Percentiles rank a stretch among this genome's conserved stretches.
These are phyloP conservation scores for Debaryomyces castellii DNA, from an alignment of 805 yeast species.

Conservation along the genomic window DNA sequence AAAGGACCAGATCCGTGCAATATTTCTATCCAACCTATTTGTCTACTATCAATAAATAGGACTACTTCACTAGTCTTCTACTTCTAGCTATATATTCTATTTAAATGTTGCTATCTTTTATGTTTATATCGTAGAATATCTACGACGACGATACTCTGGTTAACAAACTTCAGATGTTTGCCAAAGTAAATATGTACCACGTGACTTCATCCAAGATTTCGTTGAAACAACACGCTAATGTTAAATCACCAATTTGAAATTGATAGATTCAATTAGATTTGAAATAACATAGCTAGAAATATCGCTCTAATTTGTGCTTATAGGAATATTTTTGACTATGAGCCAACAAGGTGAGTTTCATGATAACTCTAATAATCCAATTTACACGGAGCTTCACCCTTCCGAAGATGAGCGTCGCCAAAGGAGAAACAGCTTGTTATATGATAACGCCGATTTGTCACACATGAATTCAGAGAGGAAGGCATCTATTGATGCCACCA, in stretches of 20 bases:
- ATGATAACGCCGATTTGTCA: not conserved
- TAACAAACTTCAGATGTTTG: no score
- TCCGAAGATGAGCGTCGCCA: not conserved
- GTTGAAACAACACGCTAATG: not conserved
- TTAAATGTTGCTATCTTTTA: no score
- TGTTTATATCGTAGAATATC: no score
- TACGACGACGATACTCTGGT: no score
- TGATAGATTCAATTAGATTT: not conserved
- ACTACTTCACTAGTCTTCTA: no score
- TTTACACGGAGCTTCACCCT: not conserved
- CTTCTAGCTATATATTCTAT: no score
- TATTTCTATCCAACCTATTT: no score
- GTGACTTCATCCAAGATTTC: not conserved
- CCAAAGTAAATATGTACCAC: no score
- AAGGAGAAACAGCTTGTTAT: slow-evolving; percentile 5
- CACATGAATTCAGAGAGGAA: not conserved
- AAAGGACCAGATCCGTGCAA: no score
- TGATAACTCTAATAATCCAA: not conserved
- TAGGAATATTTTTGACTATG: not conserved
- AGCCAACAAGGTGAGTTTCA: not conserved
- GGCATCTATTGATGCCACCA: slow-evolving; percentile 9
- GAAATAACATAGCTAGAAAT: not conserved
- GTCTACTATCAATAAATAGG: no score
- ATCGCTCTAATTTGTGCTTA: not conserved
- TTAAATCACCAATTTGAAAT: not conserved